Percentiles rank a stretch among this genome's conserved stretches.
phyloP scores from a whole-genome alignment of 495 filamentous ascomycete genomes.

The Penicillium paxilli region DNA sequence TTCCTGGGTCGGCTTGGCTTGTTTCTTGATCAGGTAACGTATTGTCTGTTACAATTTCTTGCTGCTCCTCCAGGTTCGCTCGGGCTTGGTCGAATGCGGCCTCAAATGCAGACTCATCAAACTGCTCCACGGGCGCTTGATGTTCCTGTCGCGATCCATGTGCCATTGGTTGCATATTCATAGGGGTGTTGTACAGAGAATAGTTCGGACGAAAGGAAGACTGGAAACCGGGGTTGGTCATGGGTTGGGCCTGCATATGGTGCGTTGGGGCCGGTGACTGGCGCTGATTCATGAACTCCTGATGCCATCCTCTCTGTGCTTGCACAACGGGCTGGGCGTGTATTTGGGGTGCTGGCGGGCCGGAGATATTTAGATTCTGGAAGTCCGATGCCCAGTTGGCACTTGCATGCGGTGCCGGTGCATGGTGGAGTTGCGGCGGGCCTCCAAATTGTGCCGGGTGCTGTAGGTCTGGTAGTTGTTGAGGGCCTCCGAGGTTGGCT shows the following conservation, averaged over 20 bases:
- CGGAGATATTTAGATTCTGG: constrained; percentile 47
- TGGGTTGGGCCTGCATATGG: constrained; percentile 20
- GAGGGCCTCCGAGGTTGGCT: constrained; percentile 42
- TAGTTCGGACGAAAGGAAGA: constrained; percentile 32
- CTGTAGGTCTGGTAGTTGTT: constrained; percentile 30
- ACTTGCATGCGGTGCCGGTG: constrained; percentile 19
- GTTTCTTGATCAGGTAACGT: constrained; percentile 11
- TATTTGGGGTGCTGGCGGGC: constrained; percentile 34
- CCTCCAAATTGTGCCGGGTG: constrained; percentile 28
- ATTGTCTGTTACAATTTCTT: constrained; percentile 14
- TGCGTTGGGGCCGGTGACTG: constrained; percentile 23
- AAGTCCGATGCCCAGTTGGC: constrained; percentile 52
- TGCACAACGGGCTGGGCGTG: constrained; percentile 33
- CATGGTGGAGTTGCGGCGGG: constrained; percentile 13
- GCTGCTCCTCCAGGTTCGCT: constrained; percentile 37
- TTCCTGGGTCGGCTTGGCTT: constrained; percentile 5
- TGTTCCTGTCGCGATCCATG: constrained; percentile 24
- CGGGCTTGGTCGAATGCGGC: constrained; percentile 57
- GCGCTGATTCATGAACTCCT: constrained; percentile 53
- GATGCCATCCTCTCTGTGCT: constrained; percentile 49
- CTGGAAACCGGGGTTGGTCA: constrained; percentile 31
- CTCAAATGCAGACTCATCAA: constrained; percentile 66
- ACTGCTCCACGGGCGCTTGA: constrained; percentile 28
- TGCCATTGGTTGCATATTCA: constrained; percentile 24
- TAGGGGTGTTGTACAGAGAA: constrained; percentile 21